Evolutionary conservation across 345 rosid genomes (phyloP).

Genomic region (Gynandropsis gynandra): DNA sequence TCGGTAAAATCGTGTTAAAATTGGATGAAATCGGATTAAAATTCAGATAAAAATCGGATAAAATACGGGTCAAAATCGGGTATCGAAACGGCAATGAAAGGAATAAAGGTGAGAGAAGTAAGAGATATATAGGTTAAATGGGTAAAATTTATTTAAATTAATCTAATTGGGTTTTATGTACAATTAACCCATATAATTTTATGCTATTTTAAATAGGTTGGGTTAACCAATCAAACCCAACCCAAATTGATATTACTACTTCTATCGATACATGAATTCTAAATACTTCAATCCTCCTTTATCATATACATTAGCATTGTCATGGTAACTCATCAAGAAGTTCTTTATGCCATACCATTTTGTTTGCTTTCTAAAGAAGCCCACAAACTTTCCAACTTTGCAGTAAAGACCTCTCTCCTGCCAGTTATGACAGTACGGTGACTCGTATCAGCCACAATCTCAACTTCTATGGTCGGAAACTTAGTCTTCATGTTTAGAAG

Average conservation of each 20-base stretch:
- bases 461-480: conserved; percentile 37
- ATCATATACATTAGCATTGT: background rate
- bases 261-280: too few species aligned
- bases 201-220: background rate
- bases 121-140: too few species aligned
- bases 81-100: too few species aligned
- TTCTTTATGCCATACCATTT: background rate
- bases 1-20: too few species aligned
- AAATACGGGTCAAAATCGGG: too few species aligned
- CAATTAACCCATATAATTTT: background rate
- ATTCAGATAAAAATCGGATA: too few species aligned
- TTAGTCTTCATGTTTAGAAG: conserved; percentile 40
- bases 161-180: too few species aligned
- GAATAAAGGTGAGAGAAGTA: too few species aligned
- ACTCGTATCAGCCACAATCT: conserved; percentile 33
- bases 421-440: conserved; percentile 47
- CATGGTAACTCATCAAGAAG: background rate
- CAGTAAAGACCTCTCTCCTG: conserved; percentile 42
- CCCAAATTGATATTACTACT: too few species aligned
- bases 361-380: conserved; percentile 16
- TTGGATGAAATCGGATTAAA: too few species aligned
- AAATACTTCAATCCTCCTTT: too few species aligned
- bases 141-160: background rate
- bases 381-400: conserved; percentile 49
- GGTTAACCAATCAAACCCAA: too few species aligned